Conservation (phyloP, 805 yeast genomes). For the Saccharomycopsis sp. region DNA sequence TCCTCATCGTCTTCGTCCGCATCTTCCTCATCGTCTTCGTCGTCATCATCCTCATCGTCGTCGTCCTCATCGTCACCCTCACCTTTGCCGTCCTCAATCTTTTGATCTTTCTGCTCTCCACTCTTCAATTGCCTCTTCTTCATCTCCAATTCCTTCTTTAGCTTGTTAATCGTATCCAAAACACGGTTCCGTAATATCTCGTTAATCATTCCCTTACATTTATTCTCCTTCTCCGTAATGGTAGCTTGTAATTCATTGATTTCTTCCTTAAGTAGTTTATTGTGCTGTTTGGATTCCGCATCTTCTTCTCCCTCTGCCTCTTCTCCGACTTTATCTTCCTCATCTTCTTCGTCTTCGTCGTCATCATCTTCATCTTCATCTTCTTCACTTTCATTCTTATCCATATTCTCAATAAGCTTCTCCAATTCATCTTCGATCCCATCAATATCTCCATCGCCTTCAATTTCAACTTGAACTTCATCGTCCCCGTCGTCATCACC, state of each 20-base stretch:
- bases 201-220: slow-evolving; percentile 66
- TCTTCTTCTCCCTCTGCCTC: slow-evolving; percentile 52
- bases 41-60: slow-evolving; percentile 27
- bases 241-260: slow-evolving; percentile 74
- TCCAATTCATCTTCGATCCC: slow-evolving; percentile 21
- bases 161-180: slow-evolving; percentile 67
- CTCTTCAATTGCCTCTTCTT: slow-evolving; percentile 60
- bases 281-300: slow-evolving; percentile 52
- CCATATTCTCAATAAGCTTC: slow-evolving; percentile 25
- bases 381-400: slow-evolving; percentile 34
- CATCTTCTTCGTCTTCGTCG: slow-evolving; percentile 39
- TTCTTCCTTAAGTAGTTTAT: slow-evolving; percentile 76
- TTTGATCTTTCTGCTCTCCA: slow-evolving; percentile 30
- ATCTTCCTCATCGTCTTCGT: slow-evolving; percentile 29
- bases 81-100: slow-evolving; percentile 27
- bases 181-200: slow-evolving; percentile 85
- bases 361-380: slow-evolving; percentile 43
- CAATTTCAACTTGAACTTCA: slow-evolving; percentile 10
- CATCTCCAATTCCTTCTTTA: slow-evolving; percentile 74
- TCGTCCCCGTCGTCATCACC: slow-evolving; percentile 9
- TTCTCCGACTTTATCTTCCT: slow-evolving; percentile 44
- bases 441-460: slow-evolving; percentile 14
- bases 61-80: slow-evolving; percentile 29
- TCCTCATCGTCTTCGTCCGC: slow-evolving; percentile 30
- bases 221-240: slow-evolving; percentile 65